These are phyloP conservation scores for Cymbopogon citratus DNA, from an alignment of 176 grass and related monocot species.

Conservation along the genomic window DNA sequence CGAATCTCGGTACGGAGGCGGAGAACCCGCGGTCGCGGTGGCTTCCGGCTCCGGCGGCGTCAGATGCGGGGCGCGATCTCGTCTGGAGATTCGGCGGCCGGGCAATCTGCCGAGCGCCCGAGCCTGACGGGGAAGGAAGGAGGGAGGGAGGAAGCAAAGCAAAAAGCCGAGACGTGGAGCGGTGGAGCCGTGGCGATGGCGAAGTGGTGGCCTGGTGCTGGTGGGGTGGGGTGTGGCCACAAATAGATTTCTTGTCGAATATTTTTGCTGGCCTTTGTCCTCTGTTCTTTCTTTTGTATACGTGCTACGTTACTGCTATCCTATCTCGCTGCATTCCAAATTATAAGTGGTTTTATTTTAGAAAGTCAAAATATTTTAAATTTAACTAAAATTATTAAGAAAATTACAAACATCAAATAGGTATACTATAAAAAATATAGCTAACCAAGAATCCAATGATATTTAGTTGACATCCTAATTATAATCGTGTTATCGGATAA, in stretches of 20 bases:
- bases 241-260: neutral
- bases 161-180: conserved; percentile 20
- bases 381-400: no score
- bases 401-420: no score
- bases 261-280: neutral
- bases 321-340: no score
- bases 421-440: no score
- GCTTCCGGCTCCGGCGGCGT: neutral
- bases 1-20: neutral
- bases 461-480: no score
- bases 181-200: conserved; percentile 12
- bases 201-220: neutral
- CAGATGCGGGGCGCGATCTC: conserved; percentile 22
- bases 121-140: neutral
- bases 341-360: no score
- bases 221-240: neutral
- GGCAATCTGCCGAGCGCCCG: neutral
- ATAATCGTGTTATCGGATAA: no score
- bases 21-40: neutral
- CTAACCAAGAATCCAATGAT: no score
- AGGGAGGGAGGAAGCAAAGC: neutral
- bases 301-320: no score
- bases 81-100: neutral
- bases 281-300: neutral
- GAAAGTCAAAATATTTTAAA: no score